Conservation (phyloP, 2,329 filamentous ascomycete genomes). For the Hirsutella minnesotensis region DNA sequence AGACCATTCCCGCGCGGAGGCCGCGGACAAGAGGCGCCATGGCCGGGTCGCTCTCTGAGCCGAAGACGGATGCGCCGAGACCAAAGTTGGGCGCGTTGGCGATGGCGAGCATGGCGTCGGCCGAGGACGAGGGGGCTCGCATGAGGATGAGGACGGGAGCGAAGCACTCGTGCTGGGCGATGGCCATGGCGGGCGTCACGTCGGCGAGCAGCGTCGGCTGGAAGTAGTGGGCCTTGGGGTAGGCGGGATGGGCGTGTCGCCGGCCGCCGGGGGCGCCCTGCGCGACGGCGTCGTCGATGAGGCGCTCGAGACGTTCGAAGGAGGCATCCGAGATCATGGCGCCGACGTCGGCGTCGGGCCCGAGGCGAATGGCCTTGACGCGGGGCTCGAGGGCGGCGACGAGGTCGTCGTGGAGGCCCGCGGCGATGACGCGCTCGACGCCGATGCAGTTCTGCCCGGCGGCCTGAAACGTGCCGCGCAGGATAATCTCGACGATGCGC, state of each 20-base stretch:
- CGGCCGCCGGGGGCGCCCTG: slow-evolving; percentile 73
- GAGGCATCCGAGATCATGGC: slow-evolving; percentile 74
- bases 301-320: slow-evolving; percentile 63
- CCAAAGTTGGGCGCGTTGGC: slow-evolving; percentile 80
- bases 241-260: slow-evolving; percentile 56
- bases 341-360: slow-evolving; percentile 71
- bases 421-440: slow-evolving; percentile 81
- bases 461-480: slow-evolving; percentile 89
- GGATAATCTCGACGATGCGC: slow-evolving; percentile 68
- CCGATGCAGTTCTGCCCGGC: slow-evolving; percentile 97
- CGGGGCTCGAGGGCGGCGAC: slow-evolving; percentile 59
- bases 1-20: slow-evolving; percentile 78
- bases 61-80: slow-evolving; percentile 83
- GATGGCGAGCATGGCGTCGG: slow-evolving; percentile 55
- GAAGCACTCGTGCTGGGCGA: slow-evolving; percentile 87
- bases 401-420: slow-evolving; percentile 68
- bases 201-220: slow-evolving; percentile 80
- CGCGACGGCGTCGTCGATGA: slow-evolving; percentile 66
- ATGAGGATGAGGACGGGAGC: slow-evolving; percentile 83
- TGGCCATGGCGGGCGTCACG: slow-evolving; percentile 73
- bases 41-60: slow-evolving; percentile 46
- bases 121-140: slow-evolving; percentile 50
- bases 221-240: slow-evolving; percentile 84
- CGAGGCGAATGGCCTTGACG: slow-evolving; percentile 63
- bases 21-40: slow-evolving; percentile 53